Base-by-base conservation (phyloP, 2,329 filamentous ascomycete genomes). In the Colletotrichum camelliae region DNA sequence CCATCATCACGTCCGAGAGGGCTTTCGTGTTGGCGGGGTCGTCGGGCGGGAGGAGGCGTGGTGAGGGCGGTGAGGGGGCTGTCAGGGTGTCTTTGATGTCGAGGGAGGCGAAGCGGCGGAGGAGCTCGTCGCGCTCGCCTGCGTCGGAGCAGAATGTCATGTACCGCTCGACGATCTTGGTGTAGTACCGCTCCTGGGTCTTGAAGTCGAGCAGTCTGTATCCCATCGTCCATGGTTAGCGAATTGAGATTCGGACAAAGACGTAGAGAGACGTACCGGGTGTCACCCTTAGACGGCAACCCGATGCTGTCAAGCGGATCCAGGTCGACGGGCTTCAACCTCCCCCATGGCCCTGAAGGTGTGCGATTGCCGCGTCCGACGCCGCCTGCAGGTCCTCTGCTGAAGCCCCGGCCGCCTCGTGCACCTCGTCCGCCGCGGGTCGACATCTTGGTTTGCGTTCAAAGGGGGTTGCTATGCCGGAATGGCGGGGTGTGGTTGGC, bases 281-380 rank as follows among this genome's bases (percentile, higher is more conserved):
- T 94, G 84, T 98, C 96, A 68, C 96, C 96, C 82, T 98, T 98
- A 3, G 96, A 98, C 6, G 95, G 95, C 78, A 98, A 89, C 2
- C 96, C 96, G 79, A 97, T 94, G 76, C 89, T 90, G 79, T 97
- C 94, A 33, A 98, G 88, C 16, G 94, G 91, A 83, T 98, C 96
- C 73, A 92, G 87, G 60, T 93, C 91, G 76, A 93, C 90, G 15
- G 94, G 93, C 83, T 94, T 96, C 78, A 97, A 87, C 77, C 94
- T 89, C 75, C 90, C 91, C 92, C 93, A 95, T 79, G 91, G 88
- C 67, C 89, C 89, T 64, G 91, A 91, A 12, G 82, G 77, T 18
- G 79, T 77, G 65, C 81, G 83, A 60, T 78, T 81, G 57, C 82
- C 81, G 80, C 80, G 81, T 43, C 74, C 74, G 2, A 4, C 39